phyloP scores from a whole-genome alignment of 1,284 basidiomycete species.

The Schizophyllum amplum region DNA sequence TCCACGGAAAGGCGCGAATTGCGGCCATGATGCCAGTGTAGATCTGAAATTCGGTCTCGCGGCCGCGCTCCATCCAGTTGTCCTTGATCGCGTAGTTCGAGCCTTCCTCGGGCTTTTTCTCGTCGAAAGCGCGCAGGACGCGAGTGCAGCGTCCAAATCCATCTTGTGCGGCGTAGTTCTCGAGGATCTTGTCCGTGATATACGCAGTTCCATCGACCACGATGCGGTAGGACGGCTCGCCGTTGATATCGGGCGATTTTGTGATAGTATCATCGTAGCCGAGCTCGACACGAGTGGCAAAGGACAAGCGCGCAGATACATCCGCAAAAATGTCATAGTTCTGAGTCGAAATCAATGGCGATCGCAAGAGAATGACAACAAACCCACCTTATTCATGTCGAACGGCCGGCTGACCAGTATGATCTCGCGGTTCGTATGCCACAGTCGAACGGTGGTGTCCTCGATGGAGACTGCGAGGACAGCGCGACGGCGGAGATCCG shows the following conservation, averaged over 20 bases:
- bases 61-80: not conserved
- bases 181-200: not conserved
- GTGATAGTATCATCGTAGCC: not conserved
- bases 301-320: not conserved
- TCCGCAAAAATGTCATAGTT: not conserved
- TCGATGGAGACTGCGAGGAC: not conserved
- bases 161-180: not conserved
- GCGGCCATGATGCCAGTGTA: not conserved
- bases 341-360: not conserved
- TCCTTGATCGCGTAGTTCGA: not conserved
- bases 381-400: not conserved
- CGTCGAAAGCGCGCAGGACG: not conserved
- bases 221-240: not conserved
- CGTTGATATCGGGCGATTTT: not conserved
- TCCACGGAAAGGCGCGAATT: not conserved
- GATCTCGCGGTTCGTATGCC: not conserved
- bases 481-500: not conserved
- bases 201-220: not conserved
- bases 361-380: too few species aligned
- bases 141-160: not conserved
- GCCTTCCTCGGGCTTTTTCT: not conserved
- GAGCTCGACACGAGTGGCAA: not conserved
- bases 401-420: not conserved
- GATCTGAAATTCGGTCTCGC: not conserved
- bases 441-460: not conserved